Conservation (phyloP, 192 early-diverging fungal genomes). For the Coemansia sp. region DNA sequence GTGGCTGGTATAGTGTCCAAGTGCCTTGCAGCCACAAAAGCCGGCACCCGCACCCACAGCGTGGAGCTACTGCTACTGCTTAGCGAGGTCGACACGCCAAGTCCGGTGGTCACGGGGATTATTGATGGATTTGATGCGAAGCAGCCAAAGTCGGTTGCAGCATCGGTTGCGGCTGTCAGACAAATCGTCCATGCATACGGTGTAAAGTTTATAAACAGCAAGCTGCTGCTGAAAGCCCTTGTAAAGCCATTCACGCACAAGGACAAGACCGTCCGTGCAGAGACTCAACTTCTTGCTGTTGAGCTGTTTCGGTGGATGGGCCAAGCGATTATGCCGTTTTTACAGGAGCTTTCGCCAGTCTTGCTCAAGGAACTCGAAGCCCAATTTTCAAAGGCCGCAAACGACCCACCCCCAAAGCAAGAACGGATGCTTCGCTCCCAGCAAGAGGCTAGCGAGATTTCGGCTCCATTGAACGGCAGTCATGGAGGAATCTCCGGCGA, state of each 20-base stretch:
- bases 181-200: constrained; percentile 78
- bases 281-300: constrained; percentile 74
- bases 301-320: constrained; percentile 96
- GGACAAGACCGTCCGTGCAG: constrained; percentile 88
- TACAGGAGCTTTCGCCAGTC: constrained; percentile 91
- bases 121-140: constrained; percentile 78
- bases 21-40: constrained; percentile 77
- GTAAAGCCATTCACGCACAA: constrained; percentile 90
- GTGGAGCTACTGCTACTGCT: constrained; percentile 82
- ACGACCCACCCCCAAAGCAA: constrained; percentile 61
- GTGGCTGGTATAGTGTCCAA: constrained; percentile 84
- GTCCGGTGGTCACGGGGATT: constrained; percentile 81
- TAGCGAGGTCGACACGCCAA: constrained; percentile 83
- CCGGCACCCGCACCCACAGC: constrained; percentile 75
- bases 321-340: constrained; percentile 70
- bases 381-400: constrained; percentile 71
- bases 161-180: constrained; percentile 61
- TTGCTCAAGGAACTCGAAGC: constrained; percentile 90
- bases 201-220: constrained; percentile 74
- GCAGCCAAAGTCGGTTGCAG: constrained; percentile 87
- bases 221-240: constrained; percentile 81
- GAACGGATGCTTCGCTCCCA: constrained; percentile 79
- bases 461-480: constrained; percentile 32
- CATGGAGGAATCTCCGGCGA: constrained; percentile 17
- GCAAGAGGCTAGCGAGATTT: constrained; percentile 60